Conservation (phyloP, 2,329 filamentous ascomycete species). For the Epichloe sibirici region DNA sequence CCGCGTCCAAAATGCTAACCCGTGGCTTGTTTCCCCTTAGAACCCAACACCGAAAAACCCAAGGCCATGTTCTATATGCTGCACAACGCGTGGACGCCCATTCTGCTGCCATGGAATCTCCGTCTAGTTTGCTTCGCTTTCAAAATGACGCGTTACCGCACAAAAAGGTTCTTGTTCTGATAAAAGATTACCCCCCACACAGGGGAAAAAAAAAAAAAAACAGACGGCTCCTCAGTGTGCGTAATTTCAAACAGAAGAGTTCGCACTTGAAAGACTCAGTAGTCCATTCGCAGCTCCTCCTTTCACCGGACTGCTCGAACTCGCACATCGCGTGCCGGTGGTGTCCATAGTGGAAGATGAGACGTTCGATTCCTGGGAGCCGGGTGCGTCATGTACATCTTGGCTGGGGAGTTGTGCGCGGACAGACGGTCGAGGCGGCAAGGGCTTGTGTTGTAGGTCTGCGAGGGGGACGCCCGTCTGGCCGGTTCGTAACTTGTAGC, state of each 20-base stretch:
- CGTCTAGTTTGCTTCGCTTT: background rate
- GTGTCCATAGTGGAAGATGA: background rate
- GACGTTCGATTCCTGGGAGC: background rate
- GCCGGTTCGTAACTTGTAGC: constrained; percentile 64
- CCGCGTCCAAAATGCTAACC: background rate
- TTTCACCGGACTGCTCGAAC: background rate
- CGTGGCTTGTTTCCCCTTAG: background rate
- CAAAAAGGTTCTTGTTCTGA: background rate
- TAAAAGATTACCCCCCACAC: background rate
- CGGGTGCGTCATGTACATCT: background rate
- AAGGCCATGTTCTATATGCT: background rate
- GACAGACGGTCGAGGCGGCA: constrained; percentile 14
- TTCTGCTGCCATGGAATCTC: background rate
- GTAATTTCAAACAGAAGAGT: background rate
- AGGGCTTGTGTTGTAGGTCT: constrained; percentile 34
- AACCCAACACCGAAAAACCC: background rate
- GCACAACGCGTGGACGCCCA: background rate
- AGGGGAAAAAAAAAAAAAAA: background rate
- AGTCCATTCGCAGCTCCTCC: background rate
- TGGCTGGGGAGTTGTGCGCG: constrained; percentile 13
- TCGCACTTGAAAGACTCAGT: background rate
- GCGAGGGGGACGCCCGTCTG: constrained; percentile 56
- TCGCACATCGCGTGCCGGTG: background rate
- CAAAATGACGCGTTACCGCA: background rate
- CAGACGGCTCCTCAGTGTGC: background rate